Percentiles rank a stretch among this genome's conserved stretches.
Evolutionary conservation across 2,329 filamentous ascomycete genomes (phyloP).

Genomic region (Xylaria sp.): DNA sequence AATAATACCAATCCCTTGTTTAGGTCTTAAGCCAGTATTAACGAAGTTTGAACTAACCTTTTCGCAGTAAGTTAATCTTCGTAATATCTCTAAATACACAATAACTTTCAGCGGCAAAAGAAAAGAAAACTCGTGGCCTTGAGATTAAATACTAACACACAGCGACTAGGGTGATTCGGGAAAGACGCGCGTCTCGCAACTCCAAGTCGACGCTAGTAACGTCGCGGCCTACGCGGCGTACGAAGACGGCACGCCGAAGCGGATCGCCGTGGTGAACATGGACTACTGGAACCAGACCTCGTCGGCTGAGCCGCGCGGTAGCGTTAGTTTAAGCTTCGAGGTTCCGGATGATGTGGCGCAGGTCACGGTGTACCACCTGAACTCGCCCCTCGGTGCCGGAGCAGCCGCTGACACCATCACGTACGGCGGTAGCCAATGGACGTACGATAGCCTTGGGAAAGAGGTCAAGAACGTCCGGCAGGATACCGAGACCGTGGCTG

Average conservation of each 20-base stretch:
- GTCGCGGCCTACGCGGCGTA: constrained; percentile 48
- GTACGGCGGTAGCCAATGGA: constrained; percentile 53
- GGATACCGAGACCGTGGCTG: constrained; percentile 45
- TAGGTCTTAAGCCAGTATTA: not conserved
- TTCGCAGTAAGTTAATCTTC: constrained; percentile 17
- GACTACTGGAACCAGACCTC: constrained; percentile 52
- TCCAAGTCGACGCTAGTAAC: constrained; percentile 32
- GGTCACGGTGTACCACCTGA: constrained; percentile 47
- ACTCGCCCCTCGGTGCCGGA: constrained; percentile 49
- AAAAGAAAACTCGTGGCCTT: not conserved
- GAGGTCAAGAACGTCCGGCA: constrained; percentile 49
- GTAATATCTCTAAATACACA: not conserved
- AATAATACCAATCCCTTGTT: not conserved
- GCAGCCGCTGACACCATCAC: constrained; percentile 49
- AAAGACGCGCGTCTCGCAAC: constrained; percentile 43
- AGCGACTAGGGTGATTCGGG: constrained; percentile 38
- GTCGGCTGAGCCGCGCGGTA: constrained; percentile 40
- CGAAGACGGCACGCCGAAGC: constrained; percentile 42
- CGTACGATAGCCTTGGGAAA: constrained; percentile 47
- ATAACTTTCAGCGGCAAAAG: not conserved
- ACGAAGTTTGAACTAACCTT: constrained; percentile 4
- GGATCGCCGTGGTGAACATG: constrained; percentile 49
- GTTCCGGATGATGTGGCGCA: constrained; percentile 38
- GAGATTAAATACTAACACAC: not conserved
- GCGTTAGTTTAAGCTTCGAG: constrained; percentile 39